phyloP scores from a whole-genome alignment of 129 eudicot species.

The Lactuca sativa region DNA sequence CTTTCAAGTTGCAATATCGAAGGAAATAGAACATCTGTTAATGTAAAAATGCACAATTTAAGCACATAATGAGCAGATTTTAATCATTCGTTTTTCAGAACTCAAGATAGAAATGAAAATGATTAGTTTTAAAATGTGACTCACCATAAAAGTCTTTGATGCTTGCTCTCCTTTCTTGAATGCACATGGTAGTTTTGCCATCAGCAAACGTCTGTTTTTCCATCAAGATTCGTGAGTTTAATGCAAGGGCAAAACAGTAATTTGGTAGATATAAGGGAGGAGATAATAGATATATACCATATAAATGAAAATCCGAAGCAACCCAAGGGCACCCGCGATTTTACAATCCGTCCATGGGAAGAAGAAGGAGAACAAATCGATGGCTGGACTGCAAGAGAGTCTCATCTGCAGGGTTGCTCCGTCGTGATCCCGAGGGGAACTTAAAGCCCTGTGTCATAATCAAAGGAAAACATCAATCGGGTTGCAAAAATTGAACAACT shows the following conservation, averaged over 20 bases:
- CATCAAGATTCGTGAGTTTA: slow-evolving; percentile 15
- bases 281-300: slow-evolving; percentile 32
- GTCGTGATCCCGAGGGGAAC: slow-evolving; percentile 45
- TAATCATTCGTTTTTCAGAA: not conserved
- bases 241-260: slow-evolving; percentile 11
- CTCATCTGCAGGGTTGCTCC: slow-evolving; percentile 70
- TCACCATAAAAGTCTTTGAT: slow-evolving; percentile 62
- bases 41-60: slow-evolving; percentile 12
- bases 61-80: not conserved
- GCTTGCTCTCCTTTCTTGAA: slow-evolving; percentile 67
- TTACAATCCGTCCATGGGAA: slow-evolving; percentile 62
- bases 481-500: not conserved
- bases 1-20: slow-evolving; percentile 79
- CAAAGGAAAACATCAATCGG: not conserved
- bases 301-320: slow-evolving; percentile 53
- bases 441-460: slow-evolving; percentile 44
- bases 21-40: slow-evolving; percentile 72
- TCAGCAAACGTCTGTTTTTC: slow-evolving; percentile 57
- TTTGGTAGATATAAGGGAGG: not conserved
- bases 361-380: slow-evolving; percentile 48
- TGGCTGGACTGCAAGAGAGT: slow-evolving; percentile 59
- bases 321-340: slow-evolving; percentile 56
- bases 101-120: not conserved
- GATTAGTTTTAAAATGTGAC: not conserved
- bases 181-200: slow-evolving; percentile 62